Evolutionary conservation across 169 alveolate genomes (phyloP).

Genomic region (Plasmodium ovale): DNA sequence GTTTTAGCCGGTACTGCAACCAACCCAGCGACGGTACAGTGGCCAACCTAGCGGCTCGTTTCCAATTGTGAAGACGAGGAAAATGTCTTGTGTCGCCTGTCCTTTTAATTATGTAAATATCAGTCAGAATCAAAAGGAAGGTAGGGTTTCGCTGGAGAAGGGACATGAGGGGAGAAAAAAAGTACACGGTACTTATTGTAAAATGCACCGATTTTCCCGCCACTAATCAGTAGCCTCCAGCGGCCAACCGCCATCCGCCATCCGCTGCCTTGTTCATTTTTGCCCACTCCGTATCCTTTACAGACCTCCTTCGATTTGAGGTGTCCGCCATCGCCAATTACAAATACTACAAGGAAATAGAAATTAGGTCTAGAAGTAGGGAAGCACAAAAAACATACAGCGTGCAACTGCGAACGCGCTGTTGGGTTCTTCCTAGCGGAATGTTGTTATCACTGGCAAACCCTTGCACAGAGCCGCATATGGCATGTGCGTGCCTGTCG

Average conservation of each 20-base stretch:
- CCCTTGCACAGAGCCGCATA: too few relatives aligned
- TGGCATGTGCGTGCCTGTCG: too few relatives aligned
- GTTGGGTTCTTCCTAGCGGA: too few relatives aligned
- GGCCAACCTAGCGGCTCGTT: too few relatives aligned
- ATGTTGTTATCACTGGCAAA: not conserved
- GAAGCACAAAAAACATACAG: not conserved
- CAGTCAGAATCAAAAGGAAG: slow-evolving; percentile 68
- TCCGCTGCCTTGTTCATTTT: too few relatives aligned
- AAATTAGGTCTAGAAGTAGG: slow-evolving; percentile 39
- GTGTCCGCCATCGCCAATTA: slow-evolving; percentile 37
- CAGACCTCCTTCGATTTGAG: slow-evolving; percentile 66
- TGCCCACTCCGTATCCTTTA: not conserved
- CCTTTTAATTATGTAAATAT: slow-evolving; percentile 42
- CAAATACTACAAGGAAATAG: slow-evolving; percentile 33
- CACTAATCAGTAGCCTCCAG: too few relatives aligned
- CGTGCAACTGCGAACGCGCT: not conserved
- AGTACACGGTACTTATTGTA: not conserved
- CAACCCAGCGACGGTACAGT: too few relatives aligned
- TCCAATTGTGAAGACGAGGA: not conserved
- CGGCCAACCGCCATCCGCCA: not conserved
- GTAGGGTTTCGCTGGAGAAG: not conserved
- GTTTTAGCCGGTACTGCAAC: too few relatives aligned
- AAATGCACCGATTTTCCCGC: too few relatives aligned
- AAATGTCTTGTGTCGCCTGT: slow-evolving; percentile 68
- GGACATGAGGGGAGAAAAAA: not conserved